These are phyloP conservation scores for Euphorbia pulcherrima DNA, from an alignment of 345 rosid genomes.

Conservation along the genomic window DNA sequence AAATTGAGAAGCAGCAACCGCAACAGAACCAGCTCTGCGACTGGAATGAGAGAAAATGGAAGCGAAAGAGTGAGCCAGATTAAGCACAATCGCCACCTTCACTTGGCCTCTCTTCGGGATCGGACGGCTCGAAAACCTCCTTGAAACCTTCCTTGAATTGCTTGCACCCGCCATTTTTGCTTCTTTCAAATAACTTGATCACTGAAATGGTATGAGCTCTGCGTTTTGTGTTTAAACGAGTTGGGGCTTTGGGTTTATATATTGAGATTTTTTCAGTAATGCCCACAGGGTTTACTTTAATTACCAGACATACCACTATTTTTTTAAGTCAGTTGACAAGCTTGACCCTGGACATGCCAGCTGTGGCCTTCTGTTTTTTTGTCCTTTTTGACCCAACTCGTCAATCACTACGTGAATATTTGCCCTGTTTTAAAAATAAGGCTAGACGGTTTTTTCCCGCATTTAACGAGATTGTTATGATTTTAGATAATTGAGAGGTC, in stretches of 20 bases:
- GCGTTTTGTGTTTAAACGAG: not conserved
- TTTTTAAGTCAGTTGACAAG: slow-evolving; percentile 25
- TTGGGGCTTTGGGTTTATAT: not conserved
- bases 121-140: slow-evolving; percentile 42
- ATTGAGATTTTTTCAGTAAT: not conserved
- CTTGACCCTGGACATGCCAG: slow-evolving; percentile 26
- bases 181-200: not conserved
- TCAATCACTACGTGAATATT: not conserved
- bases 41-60: slow-evolving; percentile 41
- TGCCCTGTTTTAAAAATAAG: too few relatives aligned
- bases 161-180: slow-evolving; percentile 36
- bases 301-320: not conserved
- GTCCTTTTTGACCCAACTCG: not conserved
- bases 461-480: too few relatives aligned
- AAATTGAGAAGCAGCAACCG: slow-evolving; percentile 20
- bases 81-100: slow-evolving; percentile 58
- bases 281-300: not conserved
- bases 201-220: too few relatives aligned
- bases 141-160: slow-evolving; percentile 28
- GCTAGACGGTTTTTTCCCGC: too few relatives aligned
- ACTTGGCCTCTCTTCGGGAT: slow-evolving; percentile 74
- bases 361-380: not conserved
- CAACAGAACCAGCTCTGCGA: slow-evolving; percentile 12
- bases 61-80: slow-evolving; percentile 52
- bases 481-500: too few relatives aligned